phyloP scores from a whole-genome alignment of 805 yeast genomes.

The Nakazawaea molendinolei region DNA sequence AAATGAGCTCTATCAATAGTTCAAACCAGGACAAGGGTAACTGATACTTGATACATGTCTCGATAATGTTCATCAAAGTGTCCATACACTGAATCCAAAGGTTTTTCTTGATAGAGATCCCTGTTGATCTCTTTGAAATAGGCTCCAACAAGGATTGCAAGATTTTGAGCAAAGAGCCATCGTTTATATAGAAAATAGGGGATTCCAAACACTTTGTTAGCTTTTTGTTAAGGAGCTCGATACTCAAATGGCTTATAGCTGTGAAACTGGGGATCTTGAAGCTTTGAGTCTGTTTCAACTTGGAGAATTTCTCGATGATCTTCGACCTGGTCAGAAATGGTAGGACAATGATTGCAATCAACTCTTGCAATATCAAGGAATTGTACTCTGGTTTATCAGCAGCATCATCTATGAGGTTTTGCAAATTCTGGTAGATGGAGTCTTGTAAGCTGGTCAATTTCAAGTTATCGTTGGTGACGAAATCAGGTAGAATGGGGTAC shows the following conservation, averaged over 20 bases:
- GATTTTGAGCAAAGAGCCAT: constrained; percentile 38
- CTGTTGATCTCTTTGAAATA: constrained; percentile 36
- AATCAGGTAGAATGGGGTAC: constrained; percentile 65
- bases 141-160: constrained; percentile 47
- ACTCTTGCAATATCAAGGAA: constrained; percentile 43
- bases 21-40: no score
- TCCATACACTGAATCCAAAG: constrained; percentile 51
- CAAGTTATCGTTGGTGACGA: constrained; percentile 39
- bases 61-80: constrained; percentile 30
- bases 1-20: constrained; percentile 33
- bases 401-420: constrained; percentile 21
- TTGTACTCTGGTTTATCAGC: constrained; percentile 24
- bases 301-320: constrained; percentile 46
- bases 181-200: constrained; percentile 31
- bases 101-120: constrained; percentile 24
- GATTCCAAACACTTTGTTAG: constrained; percentile 22
- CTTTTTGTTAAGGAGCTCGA: constrained; percentile 31
- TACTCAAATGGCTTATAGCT: constrained; percentile 46
- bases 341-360: constrained; percentile 44
- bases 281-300: constrained; percentile 25
- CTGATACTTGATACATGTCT: no score
- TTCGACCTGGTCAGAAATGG: constrained; percentile 58
- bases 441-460: constrained; percentile 60
- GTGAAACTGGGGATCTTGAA: constrained; percentile 54
- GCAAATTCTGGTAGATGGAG: constrained; percentile 46